Evolutionary conservation across 805 yeast genomes (phyloP), one percentile per base, ranked within the genome.

Genomic region (Wickerhamomyces sydowiorum): DNA sequence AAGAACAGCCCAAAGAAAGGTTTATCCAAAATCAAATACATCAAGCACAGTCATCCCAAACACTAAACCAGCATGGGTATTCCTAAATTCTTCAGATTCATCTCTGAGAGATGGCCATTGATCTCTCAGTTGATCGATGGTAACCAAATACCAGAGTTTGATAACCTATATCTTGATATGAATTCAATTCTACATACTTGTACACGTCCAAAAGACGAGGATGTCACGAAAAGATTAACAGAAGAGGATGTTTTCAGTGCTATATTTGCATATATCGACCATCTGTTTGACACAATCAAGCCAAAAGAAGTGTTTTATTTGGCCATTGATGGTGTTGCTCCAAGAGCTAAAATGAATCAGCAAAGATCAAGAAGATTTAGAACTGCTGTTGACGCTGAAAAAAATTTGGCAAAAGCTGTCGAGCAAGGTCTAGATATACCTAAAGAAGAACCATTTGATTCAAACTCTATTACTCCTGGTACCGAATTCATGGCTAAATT

Each of bases 301-400:
- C 99, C 99, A 8, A 73, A 85, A 54, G 76, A 87, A 59, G 78
- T 83, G 13, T 86, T 91, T 53, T 90, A 84, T 60, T 89, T 91
- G 96, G 98, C 99, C 3, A 86, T 91, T 54, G 99, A 91, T 67
- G 99, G 99, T 60, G 98, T 91, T 39, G 99, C 99, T 0, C 99
- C 99, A 33, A 73, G 99, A 61, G 99, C 99, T 10, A 91, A 91
- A 60, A 90, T 91, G 96, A 91, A 91, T 61, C 98, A 91, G 65
- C 99, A 91, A 65, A 78, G 99, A 66, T 80, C 96, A 0, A 81
- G 99, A 72, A 80, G 99, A 67, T 91, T 91, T 64, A 74, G 96
- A 64, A 81, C 96, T 24, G 98, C 96, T 1, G 74, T 80, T 54
- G 98, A 91, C 57, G 96, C 96, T 2, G 96, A 91, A 59, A 79